These are phyloP conservation scores for Mentha longifolia DNA, from an alignment of 257 asterid species.

Conservation along the genomic window DNA sequence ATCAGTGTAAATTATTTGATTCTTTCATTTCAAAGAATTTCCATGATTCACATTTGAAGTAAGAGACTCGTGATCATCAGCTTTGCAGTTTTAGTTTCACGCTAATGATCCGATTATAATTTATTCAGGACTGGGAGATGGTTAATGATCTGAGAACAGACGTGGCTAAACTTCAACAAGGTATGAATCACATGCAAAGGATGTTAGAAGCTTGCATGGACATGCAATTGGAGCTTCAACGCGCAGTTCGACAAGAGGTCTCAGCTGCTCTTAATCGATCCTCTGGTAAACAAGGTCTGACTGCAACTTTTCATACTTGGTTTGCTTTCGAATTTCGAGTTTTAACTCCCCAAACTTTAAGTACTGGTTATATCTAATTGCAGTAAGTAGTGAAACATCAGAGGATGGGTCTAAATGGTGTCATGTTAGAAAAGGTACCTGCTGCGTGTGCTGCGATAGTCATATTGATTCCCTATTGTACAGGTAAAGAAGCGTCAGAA, in stretches of 20 bases:
- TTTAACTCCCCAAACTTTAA: slow-evolving; percentile 8
- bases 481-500: slow-evolving; percentile 54
- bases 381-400: slow-evolving; percentile 64
- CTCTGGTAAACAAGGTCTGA: slow-evolving; percentile 72
- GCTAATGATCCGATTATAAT: neutral
- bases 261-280: slow-evolving; percentile 93
- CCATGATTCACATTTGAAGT: slow-evolving; percentile 2
- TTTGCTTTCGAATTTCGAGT: neutral
- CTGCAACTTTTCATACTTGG: slow-evolving; percentile 12
- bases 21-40: too few species aligned
- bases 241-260: slow-evolving; percentile 94
- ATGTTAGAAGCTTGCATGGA: slow-evolving; percentile 99
- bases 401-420: slow-evolving; percentile 86
- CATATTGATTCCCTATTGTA: slow-evolving; percentile 91
- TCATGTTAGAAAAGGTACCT: slow-evolving; percentile 88
- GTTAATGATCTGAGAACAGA: slow-evolving; percentile 83
- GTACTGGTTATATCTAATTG: slow-evolving; percentile 4
- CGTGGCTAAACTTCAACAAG: slow-evolving; percentile 85
- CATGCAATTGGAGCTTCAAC: slow-evolving; percentile 97
- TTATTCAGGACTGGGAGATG: slow-evolving; percentile 78
- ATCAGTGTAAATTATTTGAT: too few species aligned
- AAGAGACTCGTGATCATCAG: neutral
- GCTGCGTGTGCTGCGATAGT: slow-evolving; percentile 92
- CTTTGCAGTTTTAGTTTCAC: neutral
- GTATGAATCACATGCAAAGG: slow-evolving; percentile 97